Conservation (phyloP, 345 rosid species). For the Fremontodendron californicum region DNA sequence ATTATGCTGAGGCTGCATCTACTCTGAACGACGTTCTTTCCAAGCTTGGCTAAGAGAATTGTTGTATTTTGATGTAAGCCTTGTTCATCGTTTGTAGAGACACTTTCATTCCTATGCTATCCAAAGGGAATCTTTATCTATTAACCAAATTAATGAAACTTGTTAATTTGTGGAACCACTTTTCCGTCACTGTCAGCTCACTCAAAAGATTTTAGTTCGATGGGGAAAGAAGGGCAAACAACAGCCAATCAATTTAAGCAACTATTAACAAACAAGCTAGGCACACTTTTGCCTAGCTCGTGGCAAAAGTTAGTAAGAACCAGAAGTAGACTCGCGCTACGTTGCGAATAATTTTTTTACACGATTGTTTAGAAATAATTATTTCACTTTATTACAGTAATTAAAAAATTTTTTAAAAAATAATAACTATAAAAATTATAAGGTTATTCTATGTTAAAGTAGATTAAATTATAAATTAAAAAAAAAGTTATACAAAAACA, state of each 20-base stretch:
- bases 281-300: background rate
- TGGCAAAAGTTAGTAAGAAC: too few relatives aligned
- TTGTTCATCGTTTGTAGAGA: constrained; percentile 1
- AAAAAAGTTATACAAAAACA: too few relatives aligned
- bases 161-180: background rate
- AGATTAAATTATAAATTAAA: too few relatives aligned
- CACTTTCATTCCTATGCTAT: background rate
- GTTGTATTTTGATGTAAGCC: constrained; percentile 14
- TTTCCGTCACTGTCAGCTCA: background rate
- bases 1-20: constrained; percentile 70
- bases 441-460: too few relatives aligned
- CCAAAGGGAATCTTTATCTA: constrained; percentile 6
- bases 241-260: background rate
- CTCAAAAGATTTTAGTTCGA: background rate
- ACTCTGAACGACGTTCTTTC: constrained; percentile 72
- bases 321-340: too few relatives aligned
- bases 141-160: background rate
- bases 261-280: background rate
- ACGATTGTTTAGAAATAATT: too few relatives aligned
- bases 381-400: too few relatives aligned
- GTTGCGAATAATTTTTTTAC: too few relatives aligned
- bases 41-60: constrained; percentile 64
- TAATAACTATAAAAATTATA: too few relatives aligned
- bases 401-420: too few relatives aligned
- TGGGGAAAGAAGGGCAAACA: background rate